A percentile compares a stretch with the other conserved stretches of the same genome.
These are phyloP conservation scores for Lineolata rhizophorae DNA, from an alignment of 495 filamentous ascomycete genomes.

Conservation along the genomic window DNA sequence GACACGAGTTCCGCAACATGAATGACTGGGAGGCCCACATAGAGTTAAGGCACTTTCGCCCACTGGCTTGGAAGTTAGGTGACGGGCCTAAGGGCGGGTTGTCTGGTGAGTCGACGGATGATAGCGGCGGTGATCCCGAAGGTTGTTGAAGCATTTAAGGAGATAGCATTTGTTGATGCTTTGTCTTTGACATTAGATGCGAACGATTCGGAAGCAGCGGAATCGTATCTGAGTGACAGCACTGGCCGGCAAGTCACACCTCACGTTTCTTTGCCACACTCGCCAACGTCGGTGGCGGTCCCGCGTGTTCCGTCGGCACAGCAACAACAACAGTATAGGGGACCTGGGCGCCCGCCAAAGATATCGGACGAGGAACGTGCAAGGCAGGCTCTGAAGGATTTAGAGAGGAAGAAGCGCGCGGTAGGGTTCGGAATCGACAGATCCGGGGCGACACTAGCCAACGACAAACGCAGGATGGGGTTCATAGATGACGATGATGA, in stretches of 20 bases:
- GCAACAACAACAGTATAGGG: not conserved
- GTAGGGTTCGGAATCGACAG: slow-evolving; percentile 27
- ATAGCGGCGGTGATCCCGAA: not conserved
- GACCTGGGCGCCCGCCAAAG: slow-evolving; percentile 15
- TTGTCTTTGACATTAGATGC: slow-evolving; percentile 7
- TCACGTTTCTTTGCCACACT: slow-evolving; percentile 5
- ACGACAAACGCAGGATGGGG: slow-evolving; percentile 15
- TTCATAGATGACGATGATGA: slow-evolving; percentile 25
- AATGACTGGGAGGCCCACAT: slow-evolving; percentile 37
- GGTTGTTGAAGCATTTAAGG: not conserved
- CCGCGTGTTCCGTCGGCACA: not conserved
- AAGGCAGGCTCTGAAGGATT: slow-evolving; percentile 15
- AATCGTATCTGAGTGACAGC: slow-evolving; percentile 17
- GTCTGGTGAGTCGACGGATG: slow-evolving; percentile 12
- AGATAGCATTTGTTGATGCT: not conserved
- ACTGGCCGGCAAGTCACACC: slow-evolving; percentile 18
- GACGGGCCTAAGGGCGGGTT: slow-evolving; percentile 35
- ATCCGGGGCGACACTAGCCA: slow-evolving; percentile 23
- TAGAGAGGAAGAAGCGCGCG: slow-evolving; percentile 23
- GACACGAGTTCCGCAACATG: slow-evolving; percentile 14
- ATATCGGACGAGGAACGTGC: slow-evolving; percentile 20
- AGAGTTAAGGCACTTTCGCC: slow-evolving; percentile 31
- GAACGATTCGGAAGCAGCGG: slow-evolving; percentile 13
- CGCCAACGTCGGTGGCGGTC: not conserved
- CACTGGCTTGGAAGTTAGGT: slow-evolving; percentile 39